These are phyloP conservation scores for Rhodotorula kratochvilovae DNA, from an alignment of 768 basidiomycete genomes.

Conservation along the genomic window DNA sequence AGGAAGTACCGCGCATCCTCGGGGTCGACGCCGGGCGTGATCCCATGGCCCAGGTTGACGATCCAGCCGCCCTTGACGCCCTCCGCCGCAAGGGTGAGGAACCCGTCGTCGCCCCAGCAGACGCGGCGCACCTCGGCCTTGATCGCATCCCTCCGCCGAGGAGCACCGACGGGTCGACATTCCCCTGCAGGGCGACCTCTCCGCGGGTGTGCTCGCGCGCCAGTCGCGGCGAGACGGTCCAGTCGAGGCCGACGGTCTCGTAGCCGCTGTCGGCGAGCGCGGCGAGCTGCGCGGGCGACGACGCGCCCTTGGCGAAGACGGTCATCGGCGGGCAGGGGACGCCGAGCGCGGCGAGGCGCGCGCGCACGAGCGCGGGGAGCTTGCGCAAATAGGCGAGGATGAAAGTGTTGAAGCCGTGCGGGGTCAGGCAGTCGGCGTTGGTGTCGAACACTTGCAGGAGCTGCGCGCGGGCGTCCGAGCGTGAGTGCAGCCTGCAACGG, in stretches of 20 bases:
- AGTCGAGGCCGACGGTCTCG: conserved; percentile 85
- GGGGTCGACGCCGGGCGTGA: conserved; percentile 90
- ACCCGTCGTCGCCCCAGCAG: conserved; percentile 57
- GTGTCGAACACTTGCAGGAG: conserved; percentile 96
- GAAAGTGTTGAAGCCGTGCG: conserved; percentile 76
- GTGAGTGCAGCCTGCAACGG: neutral
- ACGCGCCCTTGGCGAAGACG: conserved; percentile 91
- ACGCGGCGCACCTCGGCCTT: conserved; percentile 78
- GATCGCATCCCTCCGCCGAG: conserved; percentile 84
- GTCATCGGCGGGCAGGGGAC: conserved; percentile 71
- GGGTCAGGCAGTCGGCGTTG: conserved; percentile 87
- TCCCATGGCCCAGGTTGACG: conserved; percentile 93
- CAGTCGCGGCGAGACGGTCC: conserved; percentile 74
- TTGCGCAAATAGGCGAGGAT: conserved; percentile 71
- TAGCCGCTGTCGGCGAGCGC: conserved; percentile 66
- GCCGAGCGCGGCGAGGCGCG: conserved; percentile 55
- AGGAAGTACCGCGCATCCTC: conserved; percentile 67
- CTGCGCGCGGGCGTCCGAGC: conserved; percentile 50
- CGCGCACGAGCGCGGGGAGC: conserved; percentile 67
- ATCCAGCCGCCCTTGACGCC: conserved; percentile 70
- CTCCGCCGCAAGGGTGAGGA: conserved; percentile 55
- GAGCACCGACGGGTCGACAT: conserved; percentile 81
- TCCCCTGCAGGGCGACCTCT: conserved; percentile 73
- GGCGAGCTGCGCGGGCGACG: conserved; percentile 57
- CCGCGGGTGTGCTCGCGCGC: conserved; percentile 61